Conservation (phyloP, 1,284 basidiomycete species). For the Trichosporon sp. region DNA sequence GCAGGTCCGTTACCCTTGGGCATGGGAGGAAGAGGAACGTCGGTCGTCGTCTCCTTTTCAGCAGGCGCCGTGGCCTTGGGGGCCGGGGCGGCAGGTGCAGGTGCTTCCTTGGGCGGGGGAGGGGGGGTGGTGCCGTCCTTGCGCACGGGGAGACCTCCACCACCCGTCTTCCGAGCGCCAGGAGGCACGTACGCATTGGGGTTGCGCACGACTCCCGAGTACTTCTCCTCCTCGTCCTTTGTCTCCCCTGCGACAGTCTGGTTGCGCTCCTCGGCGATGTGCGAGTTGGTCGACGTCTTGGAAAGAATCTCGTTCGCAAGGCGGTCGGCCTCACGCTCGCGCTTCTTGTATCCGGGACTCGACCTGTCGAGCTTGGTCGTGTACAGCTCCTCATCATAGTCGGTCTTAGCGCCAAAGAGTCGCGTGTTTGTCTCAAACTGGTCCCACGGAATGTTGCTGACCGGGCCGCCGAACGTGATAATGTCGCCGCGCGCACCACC, state of each 20-base stretch:
- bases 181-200: conserved; percentile 90
- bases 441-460: conserved; percentile 63
- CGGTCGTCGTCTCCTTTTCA: not conserved
- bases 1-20: conserved; percentile 21
- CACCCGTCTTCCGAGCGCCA: conserved; percentile 58
- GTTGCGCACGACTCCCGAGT: conserved; percentile 83
- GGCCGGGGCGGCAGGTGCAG: conserved; percentile 1
- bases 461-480: conserved; percentile 39
- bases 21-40: not conserved
- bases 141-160: conserved; percentile 8
- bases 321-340: conserved; percentile 78
- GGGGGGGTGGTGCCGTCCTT: conserved; percentile 5
- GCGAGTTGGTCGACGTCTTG: conserved; percentile 64
- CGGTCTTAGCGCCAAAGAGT: conserved; percentile 83
- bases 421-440: conserved; percentile 94
- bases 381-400: conserved; percentile 90
- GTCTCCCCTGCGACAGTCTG: conserved; percentile 60
- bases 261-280: conserved; percentile 85
- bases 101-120: conserved; percentile 2
- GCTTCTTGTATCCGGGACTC: conserved; percentile 71
- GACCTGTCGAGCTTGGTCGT: conserved; percentile 88
- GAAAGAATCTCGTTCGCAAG: conserved; percentile 87
- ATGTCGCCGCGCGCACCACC: conserved; percentile 26
- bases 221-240: conserved; percentile 93
- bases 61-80: conserved; percentile 24